Base-by-base conservation (phyloP, 371 early-diverging fungal genomes). In the Mortierella sp. region DNA sequence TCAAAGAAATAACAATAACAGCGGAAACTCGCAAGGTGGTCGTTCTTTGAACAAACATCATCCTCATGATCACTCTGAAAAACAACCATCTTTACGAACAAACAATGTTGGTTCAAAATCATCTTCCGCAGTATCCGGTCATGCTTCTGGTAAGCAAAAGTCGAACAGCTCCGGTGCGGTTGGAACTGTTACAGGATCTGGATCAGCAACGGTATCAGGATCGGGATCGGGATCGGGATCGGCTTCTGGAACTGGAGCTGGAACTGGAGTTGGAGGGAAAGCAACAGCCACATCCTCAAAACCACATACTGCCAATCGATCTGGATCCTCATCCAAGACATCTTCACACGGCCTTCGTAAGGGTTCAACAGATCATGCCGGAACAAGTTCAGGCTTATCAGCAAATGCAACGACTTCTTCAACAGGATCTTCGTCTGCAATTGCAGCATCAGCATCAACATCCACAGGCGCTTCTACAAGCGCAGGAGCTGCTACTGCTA, bases 31-130 rank as follows among this genome's bases (percentile, higher is more conserved):
- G n/a, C 63, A 63, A 31, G 47, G 68, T 35, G 59, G 74, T 26
- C 68, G 68, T 64, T 60, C 74, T 68, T 74, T 74, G 68, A 71
- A 64, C 61, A 73, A 55, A 7, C 65, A 64, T 15, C 53, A 51
- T 28, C 10, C 3, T 13, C 53, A 51, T 5, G 53, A 51, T 51
- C 53, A 28, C 8, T 13, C 53, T 23, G 53, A 51, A 26, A 51
- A 47, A 56, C 49, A 17, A 45, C 7, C 61, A 64, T 10, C 60
- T 26, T 15, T 26, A 22, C 22, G 13, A 26, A 7, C 53, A 28
- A 51, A 51, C 53, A 51, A 26, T 2, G 5, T 26, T 51, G 8
- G 17, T 19, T 43, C 45, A 19, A 43, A 43, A 31, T 22, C 59
- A 32, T 37, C 35, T 31, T 31, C 70, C 28, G 6, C 51, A n/a